phyloP scores from a whole-genome alignment of 108 stramenopile genomes.

The Nitzschia sp. region DNA sequence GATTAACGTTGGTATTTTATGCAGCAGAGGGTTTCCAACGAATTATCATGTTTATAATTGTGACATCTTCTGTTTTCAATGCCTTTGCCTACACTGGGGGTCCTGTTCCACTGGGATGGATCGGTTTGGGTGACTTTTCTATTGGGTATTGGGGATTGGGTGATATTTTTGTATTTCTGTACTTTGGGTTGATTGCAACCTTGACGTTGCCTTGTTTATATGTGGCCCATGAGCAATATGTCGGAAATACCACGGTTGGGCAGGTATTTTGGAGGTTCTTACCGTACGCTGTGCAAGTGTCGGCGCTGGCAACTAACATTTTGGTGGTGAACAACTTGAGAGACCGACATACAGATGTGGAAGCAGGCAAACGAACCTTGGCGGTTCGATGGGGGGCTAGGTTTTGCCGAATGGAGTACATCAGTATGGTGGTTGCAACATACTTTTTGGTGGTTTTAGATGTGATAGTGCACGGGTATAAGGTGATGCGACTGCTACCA shows the following conservation, averaged over 20 bases:
- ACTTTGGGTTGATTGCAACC: slow-evolving; percentile 87
- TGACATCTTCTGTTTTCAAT: slow-evolving; percentile 74
- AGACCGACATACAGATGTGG: slow-evolving; percentile 80
- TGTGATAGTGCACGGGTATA: slow-evolving; percentile 17
- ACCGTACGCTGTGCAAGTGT: slow-evolving; percentile 55
- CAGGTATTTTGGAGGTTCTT: slow-evolving; percentile 16
- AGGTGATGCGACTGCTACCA: slow-evolving; percentile 42
- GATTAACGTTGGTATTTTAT: slow-evolving; percentile 35
- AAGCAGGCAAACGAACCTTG: slow-evolving; percentile 68
- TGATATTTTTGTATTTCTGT: slow-evolving; percentile 85
- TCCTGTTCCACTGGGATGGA: slow-evolving; percentile 84
- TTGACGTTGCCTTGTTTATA: slow-evolving; percentile 68
- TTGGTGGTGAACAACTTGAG: slow-evolving; percentile 90
- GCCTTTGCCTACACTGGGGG: slow-evolving; percentile 87
- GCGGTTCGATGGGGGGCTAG: slow-evolving; percentile 80
- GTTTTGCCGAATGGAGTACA: slow-evolving; percentile 69
- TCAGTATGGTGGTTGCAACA: slow-evolving; percentile 30
- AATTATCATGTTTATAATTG: slow-evolving; percentile 31
- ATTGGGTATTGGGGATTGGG: slow-evolving; percentile 86
- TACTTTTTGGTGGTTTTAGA: slow-evolving; percentile 14
- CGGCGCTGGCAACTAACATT: slow-evolving; percentile 74
- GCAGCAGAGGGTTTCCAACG: not conserved
- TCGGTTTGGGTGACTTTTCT: slow-evolving; percentile 73
- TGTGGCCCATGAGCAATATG: not conserved
- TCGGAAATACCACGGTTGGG: slow-evolving; percentile 5